Evolutionary conservation across 1,284 basidiomycete genomes (phyloP).

Genomic region (Xanthoconium separans): DNA sequence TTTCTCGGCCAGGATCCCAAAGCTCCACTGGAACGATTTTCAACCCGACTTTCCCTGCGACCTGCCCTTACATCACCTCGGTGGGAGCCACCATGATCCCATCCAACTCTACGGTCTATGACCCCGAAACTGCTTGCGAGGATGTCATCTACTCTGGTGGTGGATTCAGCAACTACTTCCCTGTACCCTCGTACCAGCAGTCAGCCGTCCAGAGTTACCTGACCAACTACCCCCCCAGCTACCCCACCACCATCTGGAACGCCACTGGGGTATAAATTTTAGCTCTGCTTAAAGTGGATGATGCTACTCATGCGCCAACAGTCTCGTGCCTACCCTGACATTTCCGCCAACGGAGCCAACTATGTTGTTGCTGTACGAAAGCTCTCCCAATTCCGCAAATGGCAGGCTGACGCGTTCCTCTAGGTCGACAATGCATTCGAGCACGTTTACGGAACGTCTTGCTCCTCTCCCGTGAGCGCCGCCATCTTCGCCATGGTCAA

Average conservation of each 20-base stretch:
- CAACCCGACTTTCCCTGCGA: not conserved
- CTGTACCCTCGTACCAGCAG: conserved; percentile 38
- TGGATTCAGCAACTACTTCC: conserved; percentile 43
- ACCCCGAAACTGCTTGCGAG: conserved; percentile 33
- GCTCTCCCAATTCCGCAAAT: not conserved
- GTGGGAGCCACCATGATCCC: not conserved
- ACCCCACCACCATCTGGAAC: conserved; percentile 41
- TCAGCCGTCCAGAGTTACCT: conserved; percentile 34
- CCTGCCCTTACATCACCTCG: conserved; percentile 1
- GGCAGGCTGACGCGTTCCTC: not conserved
- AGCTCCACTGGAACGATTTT: not conserved
- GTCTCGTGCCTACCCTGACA: conserved; percentile 45
- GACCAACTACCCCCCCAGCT: conserved; percentile 27
- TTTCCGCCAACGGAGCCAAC: conserved; percentile 39
- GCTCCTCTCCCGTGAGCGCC: conserved; percentile 39
- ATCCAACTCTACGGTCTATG: not conserved
- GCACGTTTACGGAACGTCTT: conserved; percentile 36
- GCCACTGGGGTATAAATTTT: conserved; percentile 37
- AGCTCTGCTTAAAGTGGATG: too few relatives aligned
- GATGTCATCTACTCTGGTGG: conserved; percentile 38
- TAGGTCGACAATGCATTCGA: conserved; percentile 36
- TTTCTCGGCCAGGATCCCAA: not conserved
- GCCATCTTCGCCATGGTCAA: conserved; percentile 46
- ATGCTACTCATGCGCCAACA: not conserved
- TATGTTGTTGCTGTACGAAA: conserved; percentile 37